Evolutionary conservation across 768 basidiomycete genomes (phyloP), one percentile per base, ranked within the genome.

Genomic region (Suillus americanus): DNA sequence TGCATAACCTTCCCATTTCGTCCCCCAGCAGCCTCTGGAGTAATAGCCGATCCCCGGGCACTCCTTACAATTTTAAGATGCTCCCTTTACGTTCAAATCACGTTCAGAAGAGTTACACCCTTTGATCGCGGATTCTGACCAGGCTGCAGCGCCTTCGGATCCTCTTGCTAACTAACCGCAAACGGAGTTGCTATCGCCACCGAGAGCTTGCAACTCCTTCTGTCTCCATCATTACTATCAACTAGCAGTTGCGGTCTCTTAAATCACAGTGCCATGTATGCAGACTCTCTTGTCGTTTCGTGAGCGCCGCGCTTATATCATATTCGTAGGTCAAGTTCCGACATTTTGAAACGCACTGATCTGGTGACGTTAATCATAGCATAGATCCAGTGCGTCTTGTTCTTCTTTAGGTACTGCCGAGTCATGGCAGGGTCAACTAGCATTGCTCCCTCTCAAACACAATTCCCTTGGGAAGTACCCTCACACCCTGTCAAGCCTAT

Each of bases 111-210:
- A 41, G 40, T 59, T 28, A 13, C 35, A 30, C 14, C 57, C 57
- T 28, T 59, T 28, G 18, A 59, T 59, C 57, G 28, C 57, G 57
- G 57, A 41, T 20, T 40, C 40, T n/a, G 57, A 59, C 25, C 28
- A 30, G 28, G 18, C 5, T 41, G 40, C 57, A 41, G 57, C 3
- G 57, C 57, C 57, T 59, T 33, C 53, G 53, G 53, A 54, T 54
- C 57, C 40, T 59, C 57, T 59, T 40, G 14, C 38, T 59, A 28
- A 16, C 35, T 66, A 64, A 38, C 40, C 51, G 18, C 57, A 38
- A 46, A 18, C 14, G 37, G 38, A 28, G 65, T 66, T 60, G 50
- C 65, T 59, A 66, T 66, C 65, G 64, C 63, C 63, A 60, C 65
- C 65, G 54, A 50, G 25, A 14, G 16, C 20, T 48, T 59, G 25